A percentile compares a stretch with the other conserved stretches of the same genome.
These are phyloP conservation scores for Claviceps monticola DNA, from an alignment of 2,329 filamentous ascomycete species.

Conservation along the genomic window DNA sequence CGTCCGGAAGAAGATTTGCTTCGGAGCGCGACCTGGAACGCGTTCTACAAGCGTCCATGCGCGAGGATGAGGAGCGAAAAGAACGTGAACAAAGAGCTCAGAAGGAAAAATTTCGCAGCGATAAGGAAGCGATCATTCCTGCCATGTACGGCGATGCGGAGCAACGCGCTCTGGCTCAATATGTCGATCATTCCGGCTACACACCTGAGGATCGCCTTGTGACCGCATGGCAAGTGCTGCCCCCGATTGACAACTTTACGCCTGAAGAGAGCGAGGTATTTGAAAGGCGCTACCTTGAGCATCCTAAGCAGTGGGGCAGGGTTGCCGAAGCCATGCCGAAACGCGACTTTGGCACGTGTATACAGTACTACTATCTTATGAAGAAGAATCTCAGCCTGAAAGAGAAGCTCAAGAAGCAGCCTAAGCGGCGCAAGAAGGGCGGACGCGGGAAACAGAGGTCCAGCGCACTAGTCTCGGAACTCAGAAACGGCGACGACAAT, in stretches of 20 bases:
- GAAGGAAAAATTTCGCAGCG: slow-evolving; percentile 57
- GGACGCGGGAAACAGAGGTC: slow-evolving; percentile 43
- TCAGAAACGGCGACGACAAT: slow-evolving; percentile 43
- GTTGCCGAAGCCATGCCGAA: slow-evolving; percentile 54
- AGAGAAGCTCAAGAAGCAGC: slow-evolving; percentile 56
- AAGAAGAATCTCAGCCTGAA: slow-evolving; percentile 65
- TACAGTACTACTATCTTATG: slow-evolving; percentile 75
- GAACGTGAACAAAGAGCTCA: slow-evolving; percentile 51
- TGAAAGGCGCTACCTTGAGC: slow-evolving; percentile 60
- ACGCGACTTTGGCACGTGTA: slow-evolving; percentile 65
- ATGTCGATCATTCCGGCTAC: slow-evolving; percentile 51
- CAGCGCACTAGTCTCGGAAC: slow-evolving; percentile 52
- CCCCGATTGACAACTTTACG: slow-evolving; percentile 62
- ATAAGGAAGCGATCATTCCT: slow-evolving; percentile 64
- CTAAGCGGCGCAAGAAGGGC: slow-evolving; percentile 43
- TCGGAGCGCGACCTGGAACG: slow-evolving; percentile 62
- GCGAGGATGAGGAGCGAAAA: slow-evolving; percentile 54
- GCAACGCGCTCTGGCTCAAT: slow-evolving; percentile 44
- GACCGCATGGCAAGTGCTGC: slow-evolving; percentile 56
- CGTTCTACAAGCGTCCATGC: slow-evolving; percentile 57
- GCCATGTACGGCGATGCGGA: slow-evolving; percentile 51
- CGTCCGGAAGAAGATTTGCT: slow-evolving; percentile 43
- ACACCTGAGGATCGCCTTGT: slow-evolving; percentile 54
- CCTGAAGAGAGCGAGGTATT: slow-evolving; percentile 56
- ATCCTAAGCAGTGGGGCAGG: slow-evolving; percentile 70